Evolutionary conservation across 345 rosid genomes (phyloP), one percentile per base, ranked within the genome.

Genomic region (Melastoma malabathricum): DNA sequence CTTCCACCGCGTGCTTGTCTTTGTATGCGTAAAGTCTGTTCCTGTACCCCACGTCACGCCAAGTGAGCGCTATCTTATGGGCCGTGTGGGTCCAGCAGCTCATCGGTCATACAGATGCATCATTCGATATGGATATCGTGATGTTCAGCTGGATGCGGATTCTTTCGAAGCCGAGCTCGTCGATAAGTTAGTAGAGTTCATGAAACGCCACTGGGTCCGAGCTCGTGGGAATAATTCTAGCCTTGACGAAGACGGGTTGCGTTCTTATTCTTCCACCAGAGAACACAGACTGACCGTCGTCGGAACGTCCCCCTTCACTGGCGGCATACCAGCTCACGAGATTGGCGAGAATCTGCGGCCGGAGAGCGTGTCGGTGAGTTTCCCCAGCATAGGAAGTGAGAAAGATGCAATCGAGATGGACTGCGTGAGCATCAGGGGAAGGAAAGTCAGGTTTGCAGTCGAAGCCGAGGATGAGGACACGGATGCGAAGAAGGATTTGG

Each of bases 81-180:
- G 58, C 23, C 64, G 64, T 1, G 52, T 60, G n/a, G 64, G 64
- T 6, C 58, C 64, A 0, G 48, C 46, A 10, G 66, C 73, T 31
- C 95, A 87, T 62, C 73, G 93, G 23, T 84, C 95, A 46, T 90
- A 90, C 62, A 75, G 98, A 49, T 90, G 95, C 74, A 87, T 90
- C 10, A 46, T 60, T n/a, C 51, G 58, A 20, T 87, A 90, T 12
- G 96, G 98, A 19, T 90, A 90, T 76, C 89, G 96, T 0, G 98
- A 90, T 14, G 96, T 90, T 19, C 96, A 87, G 62, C 96, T 84
- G 70, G 98, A 90, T 18, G 84, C 84, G 8, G 81, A 84, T 64
- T 86, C 89, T 18, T 90, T 90, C 12, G 98, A 90, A 63, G 12
- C 89, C 1, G 93, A 90, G 65, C 81, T 90, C 0, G 79, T 84